Conservation (phyloP, 140 eudicot genomes). For the Erigeron philadelphicus region DNA sequence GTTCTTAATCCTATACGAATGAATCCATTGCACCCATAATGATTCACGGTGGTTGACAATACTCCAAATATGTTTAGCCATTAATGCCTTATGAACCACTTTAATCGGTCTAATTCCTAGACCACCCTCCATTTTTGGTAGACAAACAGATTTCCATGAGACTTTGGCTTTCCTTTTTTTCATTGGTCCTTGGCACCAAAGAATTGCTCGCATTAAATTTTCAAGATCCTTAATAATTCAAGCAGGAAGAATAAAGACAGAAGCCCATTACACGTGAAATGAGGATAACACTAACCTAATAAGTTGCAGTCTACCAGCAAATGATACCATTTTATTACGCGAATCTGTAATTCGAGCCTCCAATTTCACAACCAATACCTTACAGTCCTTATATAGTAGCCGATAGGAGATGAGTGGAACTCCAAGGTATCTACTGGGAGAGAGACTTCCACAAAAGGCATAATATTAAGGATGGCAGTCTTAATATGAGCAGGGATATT, state of each 20-base stretch:
- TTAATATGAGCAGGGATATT: neutral
- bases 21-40: no score
- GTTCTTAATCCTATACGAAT: no score
- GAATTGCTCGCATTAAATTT: neutral
- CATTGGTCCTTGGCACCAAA: neutral
- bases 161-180: neutral
- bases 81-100: no score
- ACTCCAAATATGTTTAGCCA: no score
- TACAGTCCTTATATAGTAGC: neutral
- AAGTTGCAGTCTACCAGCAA: slow-evolving; percentile 1
- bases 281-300: neutral
- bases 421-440: slow-evolving; percentile 7
- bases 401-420: neutral
- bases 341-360: neutral
- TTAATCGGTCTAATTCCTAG: neutral
- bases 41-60: no score
- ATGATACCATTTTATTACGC: neutral
- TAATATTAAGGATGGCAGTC: no score
- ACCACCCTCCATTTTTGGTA: neutral
- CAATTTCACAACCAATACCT: neutral
- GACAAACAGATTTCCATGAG: neutral
- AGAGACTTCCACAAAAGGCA: neutral
- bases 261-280: neutral
- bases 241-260: neutral
- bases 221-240: neutral